Evolutionary conservation across 179 eudicot species (phyloP).

Genomic region (Amaranthus tricolor): DNA sequence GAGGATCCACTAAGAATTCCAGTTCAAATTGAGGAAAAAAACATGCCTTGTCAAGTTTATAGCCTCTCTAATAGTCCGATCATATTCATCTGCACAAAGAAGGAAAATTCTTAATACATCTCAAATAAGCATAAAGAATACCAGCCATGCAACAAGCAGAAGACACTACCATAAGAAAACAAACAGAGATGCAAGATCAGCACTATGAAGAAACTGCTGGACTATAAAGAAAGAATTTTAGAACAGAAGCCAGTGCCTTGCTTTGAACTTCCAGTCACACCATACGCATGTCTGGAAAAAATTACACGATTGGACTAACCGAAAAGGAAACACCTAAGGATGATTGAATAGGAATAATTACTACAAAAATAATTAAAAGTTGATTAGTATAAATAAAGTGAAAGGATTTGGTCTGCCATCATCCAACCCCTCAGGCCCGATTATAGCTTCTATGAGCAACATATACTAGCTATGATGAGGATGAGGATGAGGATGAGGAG

Average conservation of each 20-base stretch:
- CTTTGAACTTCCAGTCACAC: background rate
- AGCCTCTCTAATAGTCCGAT: slow-evolving; percentile 73
- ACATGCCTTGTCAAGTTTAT: slow-evolving; percentile 56
- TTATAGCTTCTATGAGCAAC: too few species aligned
- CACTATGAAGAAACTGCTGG: slow-evolving; percentile 2
- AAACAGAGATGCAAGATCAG: background rate
- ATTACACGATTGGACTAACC: background rate
- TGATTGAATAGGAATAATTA: too few species aligned
- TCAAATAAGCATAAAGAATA: background rate
- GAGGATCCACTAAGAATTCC: background rate
- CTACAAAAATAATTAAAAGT: too few species aligned
- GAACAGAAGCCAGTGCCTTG: background rate
- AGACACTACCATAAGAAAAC: background rate
- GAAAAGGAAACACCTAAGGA: too few species aligned
- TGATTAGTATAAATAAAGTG: too few species aligned
- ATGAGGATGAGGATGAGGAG: too few species aligned
- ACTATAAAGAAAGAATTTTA: background rate
- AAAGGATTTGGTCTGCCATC: too few species aligned
- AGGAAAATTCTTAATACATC: slow-evolving; percentile 4
- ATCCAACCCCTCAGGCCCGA: too few species aligned
- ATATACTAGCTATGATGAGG: too few species aligned
- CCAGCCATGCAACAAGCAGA: background rate
- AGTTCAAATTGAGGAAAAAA: background rate
- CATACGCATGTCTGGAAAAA: background rate
- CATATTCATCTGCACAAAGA: slow-evolving; percentile 69